Evolutionary conservation across 805 yeast genomes (phyloP), one percentile per base, ranked within the genome.

Genomic region (Priceomyces fermenticarens): DNA sequence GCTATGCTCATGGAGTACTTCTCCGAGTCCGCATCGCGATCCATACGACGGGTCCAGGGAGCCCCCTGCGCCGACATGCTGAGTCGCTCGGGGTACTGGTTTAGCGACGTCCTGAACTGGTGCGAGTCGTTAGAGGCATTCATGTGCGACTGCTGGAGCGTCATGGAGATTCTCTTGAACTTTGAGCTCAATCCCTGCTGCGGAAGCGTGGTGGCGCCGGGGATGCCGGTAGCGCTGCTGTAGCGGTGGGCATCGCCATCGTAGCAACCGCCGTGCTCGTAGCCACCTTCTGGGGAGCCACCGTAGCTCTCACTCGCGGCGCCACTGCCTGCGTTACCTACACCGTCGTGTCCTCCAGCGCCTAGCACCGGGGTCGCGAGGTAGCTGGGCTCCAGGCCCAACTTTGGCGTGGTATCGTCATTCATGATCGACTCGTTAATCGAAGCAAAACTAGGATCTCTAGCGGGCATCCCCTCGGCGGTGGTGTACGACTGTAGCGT

Each of bases 51-150:
- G 4, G 20, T 15, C 25, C 25, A 20, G 7, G 25, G 25, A 10
- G 10, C 29, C 25, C 25, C 25, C 25, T 5, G 25, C 25, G 25
- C 8, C 25, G 25, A 20, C 25, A 4, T 20, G 25, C 25, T 20
- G 25, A 20, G 25, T 4, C 25, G 25, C 32, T 62, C 58, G 12
- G 65, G 65, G 42, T 70, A 70, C 44, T 65, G 65, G 43, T 63
- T 70, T 47, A 70, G 70, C 11, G 58, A 50, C 35, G 50, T 57
- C 57, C 67, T 63, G 44, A 70, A 70, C 31, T 59, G 54, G 39
- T 64, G 54, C 2, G 74, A 69, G 42, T 68, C 73, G n/a, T 62
- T 62, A 3, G 75, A 62, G 0, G 69, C 58, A 10, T 40, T 39
- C 39, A 43, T 43, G 27, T 52, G 50, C 2, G 61, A 49, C 11